Evolutionary conservation across 83 land plant species (phyloP).

Genomic region (Diphasiastrum complanatum): DNA sequence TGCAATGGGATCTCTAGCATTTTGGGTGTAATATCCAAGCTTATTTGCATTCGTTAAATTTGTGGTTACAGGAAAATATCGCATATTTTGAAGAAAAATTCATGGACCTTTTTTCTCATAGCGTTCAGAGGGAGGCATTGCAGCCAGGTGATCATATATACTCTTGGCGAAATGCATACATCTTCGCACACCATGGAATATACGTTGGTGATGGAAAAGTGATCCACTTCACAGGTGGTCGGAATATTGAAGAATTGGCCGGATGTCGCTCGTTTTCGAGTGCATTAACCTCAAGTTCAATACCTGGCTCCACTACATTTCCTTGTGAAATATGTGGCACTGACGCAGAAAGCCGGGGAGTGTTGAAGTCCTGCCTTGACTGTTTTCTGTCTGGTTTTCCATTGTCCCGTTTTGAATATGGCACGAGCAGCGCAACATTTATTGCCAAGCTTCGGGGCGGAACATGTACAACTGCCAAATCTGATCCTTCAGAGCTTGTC

Average conservation of each 20-base stretch:
- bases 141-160: too few species aligned
- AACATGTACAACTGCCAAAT: conserved; percentile 11
- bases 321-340: conserved; percentile 26
- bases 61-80: too few species aligned
- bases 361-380: conserved; percentile 61
- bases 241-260: background rate
- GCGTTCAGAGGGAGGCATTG: too few species aligned
- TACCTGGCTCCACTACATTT: too few species aligned
- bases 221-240: background rate
- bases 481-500: conserved; percentile 14
- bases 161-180: too few species aligned
- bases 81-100: too few species aligned
- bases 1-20: too few species aligned
- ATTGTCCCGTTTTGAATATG: conserved; percentile 8
- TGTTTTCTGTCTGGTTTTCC: conserved; percentile 64
- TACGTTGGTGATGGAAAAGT: conserved; percentile 6
- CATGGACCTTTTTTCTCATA: too few species aligned
- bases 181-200: too few species aligned
- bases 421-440: background rate
- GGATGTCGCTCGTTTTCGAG: background rate
- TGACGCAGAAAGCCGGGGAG: conserved; percentile 38
- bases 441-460: conserved; percentile 4
- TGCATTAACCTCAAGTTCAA: background rate
- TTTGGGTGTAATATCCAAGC: too few species aligned
- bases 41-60: too few species aligned